phyloP scores from a whole-genome alignment of 306 rosid genomes.

The Rubus parviflorus region DNA sequence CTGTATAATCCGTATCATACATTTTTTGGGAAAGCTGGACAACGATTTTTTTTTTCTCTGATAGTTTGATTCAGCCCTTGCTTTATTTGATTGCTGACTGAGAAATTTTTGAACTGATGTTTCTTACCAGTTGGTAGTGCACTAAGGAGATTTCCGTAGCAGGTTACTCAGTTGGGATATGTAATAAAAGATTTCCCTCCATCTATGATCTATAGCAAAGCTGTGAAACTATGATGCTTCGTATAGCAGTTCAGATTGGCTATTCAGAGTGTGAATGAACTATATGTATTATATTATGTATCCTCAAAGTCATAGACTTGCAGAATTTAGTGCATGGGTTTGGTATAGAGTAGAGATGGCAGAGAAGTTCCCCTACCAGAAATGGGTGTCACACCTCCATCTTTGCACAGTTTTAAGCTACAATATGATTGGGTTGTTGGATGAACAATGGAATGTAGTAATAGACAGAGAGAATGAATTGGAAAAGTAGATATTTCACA shows the following conservation, averaged over 20 bases:
- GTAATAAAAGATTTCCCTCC: background rate
- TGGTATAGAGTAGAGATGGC: background rate
- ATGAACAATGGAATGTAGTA: no score
- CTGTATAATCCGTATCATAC: constrained; percentile 5
- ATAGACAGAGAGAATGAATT: no score
- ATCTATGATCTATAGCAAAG: background rate
- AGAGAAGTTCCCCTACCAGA: background rate
- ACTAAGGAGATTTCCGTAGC: background rate
- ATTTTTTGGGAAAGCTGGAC: background rate
- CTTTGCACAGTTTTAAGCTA: no score
- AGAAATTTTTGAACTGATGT: background rate
- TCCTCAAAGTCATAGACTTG: no score
- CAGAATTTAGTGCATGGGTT: no score
- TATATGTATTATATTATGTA: no score
- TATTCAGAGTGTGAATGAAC: background rate
- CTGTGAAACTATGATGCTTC: background rate
- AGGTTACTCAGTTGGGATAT: background rate
- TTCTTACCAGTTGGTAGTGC: background rate
- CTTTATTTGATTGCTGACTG: background rate
- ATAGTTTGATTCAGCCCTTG: background rate
- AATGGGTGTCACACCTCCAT: background rate
- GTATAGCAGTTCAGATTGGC: background rate
- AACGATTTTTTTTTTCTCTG: background rate
- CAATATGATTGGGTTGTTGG: no score
- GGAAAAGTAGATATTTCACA: no score